Percentiles rank a stretch among this genome's conserved stretches.
phyloP scores from a whole-genome alignment of 345 rosid genomes.

The Laguncularia racemosa region DNA sequence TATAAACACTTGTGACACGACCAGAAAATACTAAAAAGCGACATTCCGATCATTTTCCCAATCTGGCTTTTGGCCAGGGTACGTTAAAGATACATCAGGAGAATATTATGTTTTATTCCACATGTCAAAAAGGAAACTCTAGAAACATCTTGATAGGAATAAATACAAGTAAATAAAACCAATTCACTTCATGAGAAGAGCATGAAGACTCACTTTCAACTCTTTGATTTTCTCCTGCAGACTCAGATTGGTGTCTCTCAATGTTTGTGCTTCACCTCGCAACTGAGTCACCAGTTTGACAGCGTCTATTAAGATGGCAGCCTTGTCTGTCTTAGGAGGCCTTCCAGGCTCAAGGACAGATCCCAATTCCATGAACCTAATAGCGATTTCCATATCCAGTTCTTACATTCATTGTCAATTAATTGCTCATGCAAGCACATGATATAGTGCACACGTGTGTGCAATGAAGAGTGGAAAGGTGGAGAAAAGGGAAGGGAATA shows the following conservation, averaged over 20 bases:
- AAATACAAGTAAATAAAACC: no score
- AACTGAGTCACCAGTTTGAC: conserved; percentile 33
- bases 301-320: conserved; percentile 35
- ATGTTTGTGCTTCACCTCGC: conserved; percentile 31
- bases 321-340: conserved; percentile 39
- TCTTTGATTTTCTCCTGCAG: conserved; percentile 43
- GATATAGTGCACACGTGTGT: neutral
- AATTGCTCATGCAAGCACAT: neutral
- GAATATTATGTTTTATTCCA: neutral
- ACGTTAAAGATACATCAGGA: neutral
- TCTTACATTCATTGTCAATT: neutral
- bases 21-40: neutral
- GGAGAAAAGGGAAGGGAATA: conserved; percentile 15
- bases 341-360: conserved; percentile 37
- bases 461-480: neutral
- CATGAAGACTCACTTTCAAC: conserved; percentile 22
- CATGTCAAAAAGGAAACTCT: no score
- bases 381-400: conserved; percentile 3
- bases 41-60: no score
- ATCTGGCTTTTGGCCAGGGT: no score
- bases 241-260: conserved; percentile 31
- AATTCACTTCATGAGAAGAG: neutral
- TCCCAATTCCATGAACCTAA: conserved; percentile 86
- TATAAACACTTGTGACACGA: neutral
- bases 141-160: no score